phyloP scores from a whole-genome alignment of 1,139 yeast species.

The Debaryomycetaceae sp. region DNA sequence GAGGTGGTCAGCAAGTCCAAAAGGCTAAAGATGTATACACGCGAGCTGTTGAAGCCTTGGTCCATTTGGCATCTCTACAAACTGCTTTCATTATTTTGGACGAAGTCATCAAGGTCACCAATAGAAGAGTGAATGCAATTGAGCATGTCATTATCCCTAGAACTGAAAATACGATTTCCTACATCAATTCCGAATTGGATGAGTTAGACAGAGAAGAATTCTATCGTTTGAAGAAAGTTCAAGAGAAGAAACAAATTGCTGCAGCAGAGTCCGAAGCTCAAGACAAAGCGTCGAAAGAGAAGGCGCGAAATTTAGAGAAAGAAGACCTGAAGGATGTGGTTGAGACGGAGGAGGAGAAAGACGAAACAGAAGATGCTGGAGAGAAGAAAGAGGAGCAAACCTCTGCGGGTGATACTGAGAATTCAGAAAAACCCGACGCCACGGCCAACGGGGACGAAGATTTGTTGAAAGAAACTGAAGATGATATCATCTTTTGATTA shows the following conservation, averaged over 20 bases:
- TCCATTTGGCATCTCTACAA: slow-evolving; percentile 89
- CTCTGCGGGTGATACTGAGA: not conserved
- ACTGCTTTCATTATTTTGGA: slow-evolving; percentile 95
- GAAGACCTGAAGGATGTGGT: slow-evolving; percentile 2
- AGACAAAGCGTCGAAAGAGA: slow-evolving; percentile 20
- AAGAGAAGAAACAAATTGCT: slow-evolving; percentile 88
- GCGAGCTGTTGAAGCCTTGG: slow-evolving; percentile 92
- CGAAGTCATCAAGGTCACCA: slow-evolving; percentile 96
- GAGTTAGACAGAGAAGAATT: slow-evolving; percentile 98
- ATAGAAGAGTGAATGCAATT: slow-evolving; percentile 97
- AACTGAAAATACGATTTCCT: slow-evolving; percentile 89
- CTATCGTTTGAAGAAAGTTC: slow-evolving; percentile 92
- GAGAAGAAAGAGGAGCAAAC: slow-evolving; percentile 16
- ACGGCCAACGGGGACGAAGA: slow-evolving; percentile 20
- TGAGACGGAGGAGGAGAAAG: slow-evolving; percentile 13
- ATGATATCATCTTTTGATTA: slow-evolving; percentile 38
- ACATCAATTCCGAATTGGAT: slow-evolving; percentile 93
- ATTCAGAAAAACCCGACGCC: slow-evolving; percentile 9
- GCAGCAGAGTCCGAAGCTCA: slow-evolving; percentile 63
- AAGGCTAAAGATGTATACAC: slow-evolving; percentile 91
- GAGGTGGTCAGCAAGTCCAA: slow-evolving; percentile 98
- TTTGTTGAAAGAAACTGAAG: slow-evolving; percentile 38
- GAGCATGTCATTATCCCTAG: slow-evolving; percentile 98
- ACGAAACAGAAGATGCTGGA: slow-evolving; percentile 12
- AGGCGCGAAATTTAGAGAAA: slow-evolving; percentile 6